These are phyloP conservation scores for Saccharomyces mikatae DNA, from an alignment of 805 yeast species.

Conservation along the genomic window DNA sequence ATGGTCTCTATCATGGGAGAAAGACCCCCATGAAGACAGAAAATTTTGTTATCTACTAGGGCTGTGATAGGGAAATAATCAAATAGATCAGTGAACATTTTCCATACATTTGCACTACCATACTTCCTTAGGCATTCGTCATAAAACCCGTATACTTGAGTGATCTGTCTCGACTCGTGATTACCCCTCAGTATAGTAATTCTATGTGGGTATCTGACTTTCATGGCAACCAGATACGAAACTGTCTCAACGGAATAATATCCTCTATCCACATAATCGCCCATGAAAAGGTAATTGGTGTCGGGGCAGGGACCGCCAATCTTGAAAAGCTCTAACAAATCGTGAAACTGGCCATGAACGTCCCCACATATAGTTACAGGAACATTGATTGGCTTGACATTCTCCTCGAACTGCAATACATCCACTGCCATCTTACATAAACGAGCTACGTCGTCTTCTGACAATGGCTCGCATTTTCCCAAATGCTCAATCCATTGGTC, in stretches of 20 bases:
- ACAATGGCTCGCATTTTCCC: constrained; percentile 68
- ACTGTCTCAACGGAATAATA: constrained; percentile 86
- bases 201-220: constrained; percentile 84
- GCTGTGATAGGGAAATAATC: constrained; percentile 94
- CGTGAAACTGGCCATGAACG: constrained; percentile 94
- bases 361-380: constrained; percentile 98
- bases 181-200: constrained; percentile 90
- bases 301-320: constrained; percentile 93
- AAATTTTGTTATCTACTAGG: constrained; percentile 79
- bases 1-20: constrained; percentile 91
- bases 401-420: constrained; percentile 82
- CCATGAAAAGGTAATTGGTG: constrained; percentile 83
- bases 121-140: constrained; percentile 92
- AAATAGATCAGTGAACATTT: constrained; percentile 80
- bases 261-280: constrained; percentile 84
- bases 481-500: constrained; percentile 84
- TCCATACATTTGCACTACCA: constrained; percentile 91
- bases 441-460: constrained; percentile 70
- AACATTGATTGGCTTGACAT: constrained; percentile 89
- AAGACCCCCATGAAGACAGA: constrained; percentile 90
- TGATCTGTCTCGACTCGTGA: constrained; percentile 91
- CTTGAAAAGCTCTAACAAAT: constrained; percentile 83
- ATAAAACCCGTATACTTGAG: constrained; percentile 92
- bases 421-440: constrained; percentile 88
- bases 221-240: constrained; percentile 79